Percentiles rank a stretch among this genome's conserved stretches.
Evolutionary conservation across 495 filamentous ascomycete species (phyloP).

Genomic region (Daldinia vernicosa): DNA sequence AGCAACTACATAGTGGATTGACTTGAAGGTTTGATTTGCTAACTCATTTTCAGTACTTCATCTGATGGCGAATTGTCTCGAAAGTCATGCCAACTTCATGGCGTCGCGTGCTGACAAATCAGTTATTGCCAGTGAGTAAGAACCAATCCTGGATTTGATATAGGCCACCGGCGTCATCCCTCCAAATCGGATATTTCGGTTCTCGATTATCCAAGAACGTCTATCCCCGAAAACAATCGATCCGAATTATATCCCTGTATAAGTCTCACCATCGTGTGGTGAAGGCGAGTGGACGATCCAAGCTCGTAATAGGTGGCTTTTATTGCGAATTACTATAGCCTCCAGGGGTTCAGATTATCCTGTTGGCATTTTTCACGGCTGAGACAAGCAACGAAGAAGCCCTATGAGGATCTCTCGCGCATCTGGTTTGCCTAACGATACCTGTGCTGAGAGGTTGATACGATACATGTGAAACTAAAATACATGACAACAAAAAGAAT

Average conservation of each 20-base stretch:
- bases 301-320: not conserved
- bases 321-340: not conserved
- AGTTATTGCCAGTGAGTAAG: slow-evolving; percentile 51
- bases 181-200: slow-evolving; percentile 13
- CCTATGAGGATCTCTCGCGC: not conserved
- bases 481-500: not conserved
- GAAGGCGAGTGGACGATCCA: not conserved
- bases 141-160: not conserved
- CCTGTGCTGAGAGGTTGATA: not conserved
- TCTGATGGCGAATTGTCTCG: slow-evolving; percentile 86
- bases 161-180: slow-evolving; percentile 14
- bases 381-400: not conserved
- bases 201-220: not conserved
- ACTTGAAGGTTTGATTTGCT: not conserved
- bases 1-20: slow-evolving; percentile 41
- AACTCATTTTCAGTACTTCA: slow-evolving; percentile 70
- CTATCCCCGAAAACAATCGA: not conserved
- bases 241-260: not conserved
- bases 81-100: slow-evolving; percentile 86
- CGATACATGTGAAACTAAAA: not conserved
- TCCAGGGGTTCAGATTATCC: not conserved
- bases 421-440: not conserved
- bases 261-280: not conserved
- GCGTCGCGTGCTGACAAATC: slow-evolving; percentile 72
- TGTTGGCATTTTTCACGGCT: not conserved